Evolutionary conservation across 768 basidiomycete genomes (phyloP), one percentile per base, ranked within the genome.

Genomic region (Basidioascus undulatus): DNA sequence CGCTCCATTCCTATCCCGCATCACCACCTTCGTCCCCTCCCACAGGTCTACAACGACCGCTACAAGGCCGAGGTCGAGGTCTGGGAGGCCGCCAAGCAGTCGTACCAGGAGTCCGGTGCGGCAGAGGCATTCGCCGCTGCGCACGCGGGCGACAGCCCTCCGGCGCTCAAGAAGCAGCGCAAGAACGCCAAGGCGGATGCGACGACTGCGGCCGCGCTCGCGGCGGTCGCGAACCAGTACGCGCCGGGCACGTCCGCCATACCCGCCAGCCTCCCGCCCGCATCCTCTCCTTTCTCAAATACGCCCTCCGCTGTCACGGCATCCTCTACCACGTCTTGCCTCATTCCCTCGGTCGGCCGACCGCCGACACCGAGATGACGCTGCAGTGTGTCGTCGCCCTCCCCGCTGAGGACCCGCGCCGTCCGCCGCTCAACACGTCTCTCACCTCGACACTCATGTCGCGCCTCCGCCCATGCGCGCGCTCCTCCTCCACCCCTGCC

Each of bases 241-340:
- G n/a, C n/a, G n/a, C n/a, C n/a, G n/a, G n/a, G n/a, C n/a, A n/a
- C n/a, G n/a, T n/a, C n/a, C n/a, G n/a, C n/a, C n/a, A n/a, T n/a
- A 45, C 44, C 10, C 43, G 51, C 30, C 50, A 57, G 40, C 43
- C 49, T 6, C 36, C 51, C 18, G 45, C 41, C 11, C 49, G 53
- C 27, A 46, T 49, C 24, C 46, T 54, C 10, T 52, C 50, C 7
- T 57, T 51, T 38, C 39, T 57, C 44, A 57, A 57, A 41, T 57
- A 55, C 34, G 51, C 53, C 1, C 44, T 57, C 3, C 49, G 56
- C 3, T 55, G 52, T 24, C 47, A 45, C 4, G 53, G 55, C 10
- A 50, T 57, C 39, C 35, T 55, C 6, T 57, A 55, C 40, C 56
- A 57, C 44, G 49, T 52, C 10, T 44, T 26, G 0, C 26, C 41